Evolutionary conservation across 1,284 basidiomycete species (phyloP), one percentile per base, ranked within the genome.

Genomic region (Pseudozyma tsukubaensis): DNA sequence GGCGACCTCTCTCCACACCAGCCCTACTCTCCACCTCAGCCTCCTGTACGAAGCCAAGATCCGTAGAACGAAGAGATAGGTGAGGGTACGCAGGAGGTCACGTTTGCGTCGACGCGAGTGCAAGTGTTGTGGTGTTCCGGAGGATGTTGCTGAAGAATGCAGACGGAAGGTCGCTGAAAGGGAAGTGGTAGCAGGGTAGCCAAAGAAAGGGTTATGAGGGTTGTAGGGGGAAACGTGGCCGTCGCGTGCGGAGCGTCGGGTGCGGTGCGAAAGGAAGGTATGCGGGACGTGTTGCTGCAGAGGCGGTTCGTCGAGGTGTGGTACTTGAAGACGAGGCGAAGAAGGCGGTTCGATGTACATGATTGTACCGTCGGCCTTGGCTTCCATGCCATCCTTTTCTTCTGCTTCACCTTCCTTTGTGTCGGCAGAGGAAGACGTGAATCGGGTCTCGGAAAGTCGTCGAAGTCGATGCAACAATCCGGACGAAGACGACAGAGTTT

Each of bases 191-290:
- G 87, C 85, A 0, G 93, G 92, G 83, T 94, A 94, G n/a, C 92
- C 92, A 77, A 90, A 94, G 85, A 91, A 93, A 0, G 92, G 92
- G 76, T 93, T 94, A 52, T 89, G 77, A 49, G 77, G 63, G 63
- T 86, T 85, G 81, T 85, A 86, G 6, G 85, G 85, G 18, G 79
- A 80, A 19, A 83, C 81, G 18, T 72, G 65, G 13, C 80, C 80
- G 47, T 80, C 79, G 47, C 78, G 66, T 2, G 59, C 61, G 13
- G 73, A 78, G 16, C 74, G 72, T 18, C 73, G 75, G 3, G 79
- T 78, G 36, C 81, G 76, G 40, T 80, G 77, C n/a, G 82, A 83
- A 12, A 83, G 59, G 49, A 73, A 76, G 4, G 50, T 53, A 42
- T 64, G 75, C 24, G 55, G 49, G 0, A 70, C 36, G 35, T 60